Evolutionary conservation across 345 rosid genomes (phyloP).

Genomic region (Barbarea vulgaris): DNA sequence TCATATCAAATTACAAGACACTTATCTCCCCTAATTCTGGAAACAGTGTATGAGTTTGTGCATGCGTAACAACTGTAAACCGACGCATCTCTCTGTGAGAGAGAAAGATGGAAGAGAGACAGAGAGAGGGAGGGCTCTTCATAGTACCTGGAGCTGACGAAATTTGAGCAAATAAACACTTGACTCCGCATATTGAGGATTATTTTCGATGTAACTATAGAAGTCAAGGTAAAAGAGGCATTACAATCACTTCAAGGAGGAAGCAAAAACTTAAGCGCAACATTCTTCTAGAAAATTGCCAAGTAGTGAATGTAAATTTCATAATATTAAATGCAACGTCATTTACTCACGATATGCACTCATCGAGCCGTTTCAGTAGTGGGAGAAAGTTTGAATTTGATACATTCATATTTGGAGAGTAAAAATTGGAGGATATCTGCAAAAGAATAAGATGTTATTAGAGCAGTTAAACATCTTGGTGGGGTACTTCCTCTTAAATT

Average conservation of each 20-base stretch:
- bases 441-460: not conserved
- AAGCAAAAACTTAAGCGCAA: not conserved
- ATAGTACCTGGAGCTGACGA: slow-evolving; percentile 92
- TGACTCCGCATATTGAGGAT: slow-evolving; percentile 96
- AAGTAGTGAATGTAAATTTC: slow-evolving; percentile 7
- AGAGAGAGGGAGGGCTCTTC: slow-evolving; percentile 16
- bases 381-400: slow-evolving; percentile 82
- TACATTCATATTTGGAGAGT: slow-evolving; percentile 80
- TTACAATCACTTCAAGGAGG: slow-evolving; percentile 16
- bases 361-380: slow-evolving; percentile 87
- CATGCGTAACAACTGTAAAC: slow-evolving; percentile 22
- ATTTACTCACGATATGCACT: slow-evolving; percentile 86
- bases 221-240: slow-evolving; percentile 12
- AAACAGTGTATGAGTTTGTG: slow-evolving; percentile 17
- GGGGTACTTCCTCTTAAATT: slow-evolving; percentile 11
- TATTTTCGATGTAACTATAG: slow-evolving; percentile 78
- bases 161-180: slow-evolving; percentile 92
- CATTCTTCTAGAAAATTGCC: slow-evolving; percentile 17
- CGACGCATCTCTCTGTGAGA: slow-evolving; percentile 13
- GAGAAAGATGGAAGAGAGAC: slow-evolving; percentile 5
- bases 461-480: slow-evolving; percentile 19
- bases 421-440: slow-evolving; percentile 85
- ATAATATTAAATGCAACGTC: slow-evolving; percentile 9
- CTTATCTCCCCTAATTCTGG: slow-evolving; percentile 3
- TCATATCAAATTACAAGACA: slow-evolving; percentile 5